Evolutionary conservation across 2,329 filamentous ascomycete species (phyloP), one percentile per base, ranked within the genome.

Genomic region (Fusarium kyushuense): DNA sequence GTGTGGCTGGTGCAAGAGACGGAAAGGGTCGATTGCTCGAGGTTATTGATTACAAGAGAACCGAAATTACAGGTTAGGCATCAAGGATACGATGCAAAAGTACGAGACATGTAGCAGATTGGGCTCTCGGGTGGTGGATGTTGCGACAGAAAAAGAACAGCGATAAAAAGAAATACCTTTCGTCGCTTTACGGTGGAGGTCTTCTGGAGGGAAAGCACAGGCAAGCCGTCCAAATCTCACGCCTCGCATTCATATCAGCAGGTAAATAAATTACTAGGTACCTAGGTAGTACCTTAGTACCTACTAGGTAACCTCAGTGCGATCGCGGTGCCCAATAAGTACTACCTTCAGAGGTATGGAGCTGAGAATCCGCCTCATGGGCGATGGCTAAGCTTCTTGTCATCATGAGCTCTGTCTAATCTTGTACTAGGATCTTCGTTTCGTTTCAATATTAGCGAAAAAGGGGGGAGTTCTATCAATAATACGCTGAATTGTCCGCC

Each of bases 1-100:
- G 14, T 71, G 71, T 73, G 71, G 71, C 71, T 73, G 61, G 60
- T 68, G 67, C 51, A 59, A 12, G 29, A 59, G 43, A 43, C 40
- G 41, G 25, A 35, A 30, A 58, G 38, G 21, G 23, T 30, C 16
- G 29, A 55, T 19, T 29, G 41, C 19, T 45, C 12, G 27, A 45
- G n/a, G 42, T 29, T 38, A 49, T 38, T 27, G 47, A 38, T 33
- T 49, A 6, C 21, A 38, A n/a, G 17, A 38, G 47, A 38, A 49
- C 47, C 47, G 54, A 60, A 60, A 59, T 60, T 60, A 21, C 54
- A 51, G 35, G 25, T 59, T 58, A n/a, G 41, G 53, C 32, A 48
- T 27, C 33, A 51, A 32, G 32, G 33, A 27, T 25, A 16, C 35
- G n/a, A 21, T 38, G n/a, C 47, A 19, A 49, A 38, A 38, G 7